phyloP scores from a whole-genome alignment of 1,139 yeast species.

The Debaryomyces sp. region DNA sequence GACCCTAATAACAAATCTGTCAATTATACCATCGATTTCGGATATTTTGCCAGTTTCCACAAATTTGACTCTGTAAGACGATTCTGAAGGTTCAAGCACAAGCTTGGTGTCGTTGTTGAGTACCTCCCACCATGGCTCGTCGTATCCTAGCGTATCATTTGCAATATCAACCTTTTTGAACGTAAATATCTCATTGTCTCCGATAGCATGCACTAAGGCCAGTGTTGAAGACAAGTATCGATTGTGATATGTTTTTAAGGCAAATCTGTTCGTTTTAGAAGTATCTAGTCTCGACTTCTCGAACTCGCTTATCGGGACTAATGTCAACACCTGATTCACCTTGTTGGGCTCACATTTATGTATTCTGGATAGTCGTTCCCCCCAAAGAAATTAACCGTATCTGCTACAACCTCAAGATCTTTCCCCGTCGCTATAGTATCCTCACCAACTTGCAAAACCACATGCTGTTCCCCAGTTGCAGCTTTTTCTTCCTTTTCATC shows the following conservation, averaged over 20 bases:
- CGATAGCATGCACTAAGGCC: slow-evolving; percentile 8
- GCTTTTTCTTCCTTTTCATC: not conserved
- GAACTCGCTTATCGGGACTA: slow-evolving; percentile 9
- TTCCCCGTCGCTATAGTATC: not conserved
- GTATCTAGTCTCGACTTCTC: slow-evolving; percentile 7
- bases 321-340: slow-evolving; percentile 11
- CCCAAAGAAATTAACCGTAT: slow-evolving; percentile 8
- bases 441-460: not conserved
- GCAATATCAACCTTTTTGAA: not conserved
- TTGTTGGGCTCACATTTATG: slow-evolving; percentile 13
- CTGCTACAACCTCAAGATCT: slow-evolving; percentile 4
- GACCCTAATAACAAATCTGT: slow-evolving; percentile 10
- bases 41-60: not conserved
- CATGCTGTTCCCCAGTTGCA: not conserved
- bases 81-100: not conserved
- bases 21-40: not conserved
- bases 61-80: not conserved
- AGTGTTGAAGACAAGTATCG: slow-evolving; percentile 8
- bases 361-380: slow-evolving; percentile 1
- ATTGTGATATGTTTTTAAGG: slow-evolving; percentile 7
- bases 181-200: slow-evolving; percentile 9
- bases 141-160: not conserved
- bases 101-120: not conserved
- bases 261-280: slow-evolving; percentile 6
- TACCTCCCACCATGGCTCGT: slow-evolving; percentile 8